Percentiles rank a stretch among this genome's conserved stretches.
These are phyloP conservation scores for Adansonia gregorii DNA, from an alignment of 441 rosid species.

Conservation along the genomic window DNA sequence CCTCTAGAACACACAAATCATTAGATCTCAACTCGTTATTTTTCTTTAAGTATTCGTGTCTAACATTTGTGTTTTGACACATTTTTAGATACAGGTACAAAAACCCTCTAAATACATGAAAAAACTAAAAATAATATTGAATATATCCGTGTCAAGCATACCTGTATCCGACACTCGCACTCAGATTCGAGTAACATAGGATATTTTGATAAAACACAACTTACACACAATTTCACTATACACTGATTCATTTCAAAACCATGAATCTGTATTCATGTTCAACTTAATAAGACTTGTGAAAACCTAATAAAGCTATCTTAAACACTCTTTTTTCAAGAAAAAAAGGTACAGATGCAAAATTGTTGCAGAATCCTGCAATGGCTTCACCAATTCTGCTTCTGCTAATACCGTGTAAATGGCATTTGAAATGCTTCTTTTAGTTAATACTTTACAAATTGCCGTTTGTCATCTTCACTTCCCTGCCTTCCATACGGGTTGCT, in stretches of 20 bases:
- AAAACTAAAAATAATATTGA: too few species aligned
- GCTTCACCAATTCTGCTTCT: conserved; percentile 11
- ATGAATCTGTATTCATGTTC: not conserved
- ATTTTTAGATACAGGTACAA: too few species aligned
- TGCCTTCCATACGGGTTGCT: conserved; percentile 78
- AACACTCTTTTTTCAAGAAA: not conserved
- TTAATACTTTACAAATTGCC: conserved; percentile 58
- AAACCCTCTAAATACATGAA: too few species aligned
- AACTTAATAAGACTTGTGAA: not conserved
- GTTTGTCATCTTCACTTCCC: conserved; percentile 43
- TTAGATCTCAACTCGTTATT: too few species aligned
- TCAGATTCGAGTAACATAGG: too few species aligned
- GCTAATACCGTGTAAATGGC: not conserved
- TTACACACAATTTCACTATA: not conserved
- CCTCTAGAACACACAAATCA: not conserved
- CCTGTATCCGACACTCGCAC: too few species aligned
- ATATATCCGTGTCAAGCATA: too few species aligned
- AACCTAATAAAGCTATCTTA: not conserved
- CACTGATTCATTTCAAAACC: not conserved
- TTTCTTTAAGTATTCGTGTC: too few species aligned
- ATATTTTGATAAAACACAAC: not conserved
- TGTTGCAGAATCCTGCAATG: not conserved
- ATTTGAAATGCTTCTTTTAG: not conserved
- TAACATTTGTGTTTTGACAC: too few species aligned
- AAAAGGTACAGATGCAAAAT: conserved; percentile 15